These are phyloP conservation scores for Blastobotrys buckinghamii DNA, from an alignment of 1,139 yeast genomes.

Conservation along the genomic window DNA sequence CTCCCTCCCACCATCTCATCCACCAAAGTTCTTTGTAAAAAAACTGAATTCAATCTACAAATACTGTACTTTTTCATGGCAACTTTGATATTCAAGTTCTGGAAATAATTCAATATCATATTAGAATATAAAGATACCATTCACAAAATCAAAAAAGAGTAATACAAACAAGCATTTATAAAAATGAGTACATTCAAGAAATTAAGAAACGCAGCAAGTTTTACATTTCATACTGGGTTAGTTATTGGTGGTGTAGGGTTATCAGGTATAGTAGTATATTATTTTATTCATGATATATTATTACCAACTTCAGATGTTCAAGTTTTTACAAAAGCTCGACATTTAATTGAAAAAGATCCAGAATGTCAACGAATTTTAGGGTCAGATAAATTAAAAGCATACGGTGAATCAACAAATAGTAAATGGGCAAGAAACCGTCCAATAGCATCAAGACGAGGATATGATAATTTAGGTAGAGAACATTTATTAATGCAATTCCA, in stretches of 20 bases:
- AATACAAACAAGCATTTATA: no score
- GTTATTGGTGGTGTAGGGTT: slow-evolving; percentile 53
- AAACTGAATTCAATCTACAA: no score
- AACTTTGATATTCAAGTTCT: no score
- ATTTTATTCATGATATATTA: slow-evolving; percentile 69
- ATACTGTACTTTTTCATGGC: no score
- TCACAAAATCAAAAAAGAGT: no score
- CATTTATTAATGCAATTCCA: slow-evolving; percentile 81
- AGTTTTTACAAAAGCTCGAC: slow-evolving; percentile 80
- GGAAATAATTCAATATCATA: no score
- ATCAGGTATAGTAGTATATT: slow-evolving; percentile 63
- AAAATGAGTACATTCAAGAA: neutral
- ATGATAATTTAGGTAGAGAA: slow-evolving; percentile 69
- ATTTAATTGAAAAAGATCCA: slow-evolving; percentile 62
- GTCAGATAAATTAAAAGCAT: slow-evolving; percentile 65
- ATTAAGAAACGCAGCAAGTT: slow-evolving; percentile 32
- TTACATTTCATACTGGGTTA: slow-evolving; percentile 45
- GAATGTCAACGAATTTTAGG: slow-evolving; percentile 54
- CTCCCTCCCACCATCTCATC: no score
- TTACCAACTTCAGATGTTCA: slow-evolving; percentile 90
- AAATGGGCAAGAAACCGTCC: slow-evolving; percentile 90
- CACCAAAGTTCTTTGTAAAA: no score
- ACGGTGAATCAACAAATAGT: slow-evolving; percentile 64
- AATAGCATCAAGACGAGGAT: slow-evolving; percentile 44
- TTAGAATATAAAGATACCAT: no score